Evolutionary conservation across 1,284 basidiomycete genomes (phyloP), one percentile per base, ranked within the genome.

Genomic region (Amylostereum areolatum): DNA sequence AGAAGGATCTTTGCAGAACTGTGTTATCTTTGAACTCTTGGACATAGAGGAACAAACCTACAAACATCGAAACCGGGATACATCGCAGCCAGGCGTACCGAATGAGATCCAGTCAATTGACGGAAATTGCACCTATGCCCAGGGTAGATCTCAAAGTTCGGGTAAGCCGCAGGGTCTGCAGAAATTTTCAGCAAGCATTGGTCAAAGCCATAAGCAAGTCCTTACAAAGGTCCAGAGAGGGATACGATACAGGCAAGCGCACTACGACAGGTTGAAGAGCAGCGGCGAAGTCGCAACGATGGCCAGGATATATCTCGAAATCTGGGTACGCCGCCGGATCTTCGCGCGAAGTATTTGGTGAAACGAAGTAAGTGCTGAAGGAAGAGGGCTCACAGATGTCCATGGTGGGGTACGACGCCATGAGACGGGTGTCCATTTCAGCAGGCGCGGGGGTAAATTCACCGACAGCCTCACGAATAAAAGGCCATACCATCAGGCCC

Each of bases 111-210:
- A 8, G 39, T 33, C n/a, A 24, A 5, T 8, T n/a, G 9, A 12
- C 24, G 4, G 46, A 12, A 39, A 5, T 28, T 25, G 46, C 39
- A 36, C 7, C 46, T 31, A 44, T 50, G 42, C 7, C 45, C 41
- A 33, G 67, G 66, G 51, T 68, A 69, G 36, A 68, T 51, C 30
- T 58, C 51, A 36, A 70, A 55, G 52, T 64, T 53, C n/a, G 70
- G 69, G 56, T 73, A 73, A n/a, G 67, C 69, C n/a, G 69, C 54
- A 36, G 69, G 67, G 55, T 74, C 71, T 66, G n/a, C 34, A 42
- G 47, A 40, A 44, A 33, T 29, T 33, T 18, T 44, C 8, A 46
- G 31, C 25, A 48, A 54, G 43, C 40, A 52, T 49, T 10, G 52
- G 45, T 29, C 48, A n/a, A 48, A 40, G 46, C 8, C 43, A 27